phyloP scores from a whole-genome alignment of 2,329 filamentous ascomycete species.

The Colletotrichum gigasporum region DNA sequence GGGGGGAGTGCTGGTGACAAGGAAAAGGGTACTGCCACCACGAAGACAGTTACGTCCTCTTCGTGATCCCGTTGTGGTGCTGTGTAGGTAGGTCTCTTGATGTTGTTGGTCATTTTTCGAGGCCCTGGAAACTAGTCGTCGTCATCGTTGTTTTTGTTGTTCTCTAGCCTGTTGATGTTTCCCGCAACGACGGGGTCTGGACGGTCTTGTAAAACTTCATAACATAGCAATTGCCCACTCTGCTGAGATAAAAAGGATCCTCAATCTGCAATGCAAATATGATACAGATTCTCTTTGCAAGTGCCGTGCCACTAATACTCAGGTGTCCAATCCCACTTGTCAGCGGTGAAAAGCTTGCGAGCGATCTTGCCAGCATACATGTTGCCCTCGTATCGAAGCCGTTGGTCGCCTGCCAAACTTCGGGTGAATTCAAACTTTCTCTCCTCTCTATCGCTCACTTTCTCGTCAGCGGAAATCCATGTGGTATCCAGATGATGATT shows the following conservation, averaged over 20 bases:
- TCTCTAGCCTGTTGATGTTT: neutral
- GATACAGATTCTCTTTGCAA: neutral
- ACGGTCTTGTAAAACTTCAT: too few relatives aligned
- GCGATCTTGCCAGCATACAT: slow-evolving; percentile 62
- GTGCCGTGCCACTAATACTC: slow-evolving; percentile 41
- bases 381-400: slow-evolving; percentile 57
- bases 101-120: too few relatives aligned
- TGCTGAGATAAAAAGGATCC: neutral
- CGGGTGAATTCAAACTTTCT: slow-evolving; percentile 60
- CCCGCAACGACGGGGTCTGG: too few relatives aligned
- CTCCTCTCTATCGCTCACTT: slow-evolving; percentile 14
- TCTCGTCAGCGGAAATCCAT: slow-evolving; percentile 45
- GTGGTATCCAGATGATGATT: slow-evolving; percentile 47
- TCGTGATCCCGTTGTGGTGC: neutral
- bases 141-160: neutral
- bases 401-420: slow-evolving; percentile 58
- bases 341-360: slow-evolving; percentile 63
- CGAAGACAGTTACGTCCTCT: slow-evolving; percentile 17
- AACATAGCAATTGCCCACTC: too few relatives aligned
- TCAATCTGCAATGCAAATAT: neutral
- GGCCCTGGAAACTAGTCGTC: too few relatives aligned
- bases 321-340: slow-evolving; percentile 69
- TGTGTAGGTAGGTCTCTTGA: too few relatives aligned
- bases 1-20: neutral
- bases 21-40: neutral